Evolutionary conservation across 108 stramenopile genomes (phyloP), one percentile per base, ranked within the genome.

Genomic region (Mediolabrus comicus): DNA sequence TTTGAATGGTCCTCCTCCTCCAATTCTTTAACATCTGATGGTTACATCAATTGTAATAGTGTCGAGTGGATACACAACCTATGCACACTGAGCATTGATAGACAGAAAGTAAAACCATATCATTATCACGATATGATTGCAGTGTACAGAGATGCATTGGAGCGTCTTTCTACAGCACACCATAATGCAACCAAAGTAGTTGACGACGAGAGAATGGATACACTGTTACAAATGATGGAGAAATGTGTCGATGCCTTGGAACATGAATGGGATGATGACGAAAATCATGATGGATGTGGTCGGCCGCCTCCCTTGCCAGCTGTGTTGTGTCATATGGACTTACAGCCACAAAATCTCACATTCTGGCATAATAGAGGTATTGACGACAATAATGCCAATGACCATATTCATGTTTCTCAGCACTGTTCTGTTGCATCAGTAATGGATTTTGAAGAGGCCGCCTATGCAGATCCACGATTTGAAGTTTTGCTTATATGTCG

Each of bases 401-500:
- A 26, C 14, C 11, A 29, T 14, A 25, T 26, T 59, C 56, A 38
- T 33, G 49, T 31, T 43, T 26, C 67, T n/a, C 24, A 61, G 14
- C 12, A 36, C n/a, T 75, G 74, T 32, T 39, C 33, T 9, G 75
- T 88, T 26, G 70, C 76, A 8, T 85, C 90, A 26, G 83, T 94
- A 24, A 67, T 94, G 80, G 93, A 94, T 75, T 94, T 89, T 88
- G 93, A 94, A 72, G 93, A 94, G 66, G 88, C 90, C 7, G 83
- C 84, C 25, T 86, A 59, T 55, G 93, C 89, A 2, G 93, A 94
- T 61, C 89, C 89, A 8, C 76, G 93, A 3, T 94, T 94, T 65
- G 93, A 94, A 70, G 29, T 94, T 10, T 62, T 94, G 19, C 61
- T 94, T 27, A 31, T 94, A 17, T 81, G 89, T 38, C 83, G 93